phyloP scores from a whole-genome alignment of 441 rosid genomes.

The Aquilaria agallochum region DNA sequence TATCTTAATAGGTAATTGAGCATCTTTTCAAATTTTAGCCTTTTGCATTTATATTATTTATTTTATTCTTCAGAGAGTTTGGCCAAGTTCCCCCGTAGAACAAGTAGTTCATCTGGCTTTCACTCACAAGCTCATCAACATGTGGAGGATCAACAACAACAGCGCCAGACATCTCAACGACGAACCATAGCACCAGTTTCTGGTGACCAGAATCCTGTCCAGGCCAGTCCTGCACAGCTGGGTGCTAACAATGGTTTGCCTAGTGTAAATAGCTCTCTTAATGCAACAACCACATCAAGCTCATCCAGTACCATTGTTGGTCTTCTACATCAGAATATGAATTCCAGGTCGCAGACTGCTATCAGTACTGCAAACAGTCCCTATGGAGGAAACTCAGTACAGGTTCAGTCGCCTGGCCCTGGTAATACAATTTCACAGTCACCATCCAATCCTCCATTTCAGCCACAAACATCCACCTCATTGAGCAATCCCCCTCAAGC shows the following conservation, averaged over 20 bases:
- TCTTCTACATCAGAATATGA: conserved; percentile 87
- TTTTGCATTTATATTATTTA: too few species aligned
- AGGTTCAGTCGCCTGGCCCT: conserved; percentile 80
- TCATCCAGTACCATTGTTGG: conserved; percentile 75
- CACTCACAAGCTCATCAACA: conserved; percentile 57
- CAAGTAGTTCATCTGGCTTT: conserved; percentile 52
- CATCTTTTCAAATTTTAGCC: too few species aligned
- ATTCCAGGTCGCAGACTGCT: conserved; percentile 72
- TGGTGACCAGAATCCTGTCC: conserved; percentile 22
- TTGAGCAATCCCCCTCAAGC: conserved; percentile 64
- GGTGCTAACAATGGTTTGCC: conserved; percentile 49
- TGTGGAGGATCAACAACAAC: conserved; percentile 50
- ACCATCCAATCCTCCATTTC: conserved; percentile 63
- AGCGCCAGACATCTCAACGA: conserved; percentile 46
- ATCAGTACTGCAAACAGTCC: conserved; percentile 61
- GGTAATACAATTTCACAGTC: conserved; percentile 60
- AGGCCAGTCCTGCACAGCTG: conserved; percentile 40
- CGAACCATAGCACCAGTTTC: conserved; percentile 28
- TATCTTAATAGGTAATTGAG: neutral
- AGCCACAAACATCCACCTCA: conserved; percentile 70
- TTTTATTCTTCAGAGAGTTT: conserved; percentile 65
- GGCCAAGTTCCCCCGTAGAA: conserved; percentile 87
- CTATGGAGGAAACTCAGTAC: conserved; percentile 70
- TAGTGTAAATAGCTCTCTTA: conserved; percentile 53
- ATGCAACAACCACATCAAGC: conserved; percentile 55